Conservation (phyloP, 1,139 yeast genomes). For the Zygoascus hellenicus region DNA sequence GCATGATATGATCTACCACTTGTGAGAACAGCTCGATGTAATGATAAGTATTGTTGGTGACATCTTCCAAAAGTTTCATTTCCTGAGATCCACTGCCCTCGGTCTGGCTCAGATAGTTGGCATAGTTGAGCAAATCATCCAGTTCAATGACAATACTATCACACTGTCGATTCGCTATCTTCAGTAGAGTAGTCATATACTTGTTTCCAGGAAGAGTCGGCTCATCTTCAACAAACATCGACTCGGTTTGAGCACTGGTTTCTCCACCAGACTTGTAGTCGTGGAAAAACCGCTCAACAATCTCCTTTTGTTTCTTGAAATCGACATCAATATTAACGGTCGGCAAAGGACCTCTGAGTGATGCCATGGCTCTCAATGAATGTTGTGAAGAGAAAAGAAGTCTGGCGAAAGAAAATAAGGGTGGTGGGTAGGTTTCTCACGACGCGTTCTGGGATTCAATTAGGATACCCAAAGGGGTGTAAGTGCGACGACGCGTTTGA, state of each 20-base stretch:
- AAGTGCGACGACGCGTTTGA: background rate
- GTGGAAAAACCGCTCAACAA: conserved; percentile 22
- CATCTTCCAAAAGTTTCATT: conserved; percentile 46
- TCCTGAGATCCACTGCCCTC: conserved; percentile 17
- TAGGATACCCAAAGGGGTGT: conserved; percentile 10
- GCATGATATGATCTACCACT: conserved; percentile 76
- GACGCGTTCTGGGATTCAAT: conserved; percentile 6
- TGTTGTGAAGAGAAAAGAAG: conserved; percentile 3
- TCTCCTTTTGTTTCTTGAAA: conserved; percentile 41
- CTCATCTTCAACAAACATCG: conserved; percentile 13
- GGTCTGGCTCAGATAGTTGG: conserved; percentile 26
- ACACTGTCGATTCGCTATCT: conserved; percentile 75
- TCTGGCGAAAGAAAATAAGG: conserved; percentile 5
- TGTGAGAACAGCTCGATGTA: conserved; percentile 71
- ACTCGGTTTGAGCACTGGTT: conserved; percentile 12
- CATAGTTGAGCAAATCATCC: conserved; percentile 64
- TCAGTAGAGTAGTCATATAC: conserved; percentile 69
- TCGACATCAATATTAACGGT: conserved; percentile 50
- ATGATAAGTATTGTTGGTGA: conserved; percentile 68
- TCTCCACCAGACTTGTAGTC: conserved; percentile 23
- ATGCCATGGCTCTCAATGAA: background rate
- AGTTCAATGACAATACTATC: conserved; percentile 67
- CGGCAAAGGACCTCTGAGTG: conserved; percentile 37
- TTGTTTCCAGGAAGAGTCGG: conserved; percentile 39
- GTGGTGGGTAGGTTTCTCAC: too few species aligned